A percentile compares a stretch with the other conserved stretches of the same genome.
These are phyloP conservation scores for Sedum album DNA, from an alignment of 164 flowering plant species.

Conservation along the genomic window DNA sequence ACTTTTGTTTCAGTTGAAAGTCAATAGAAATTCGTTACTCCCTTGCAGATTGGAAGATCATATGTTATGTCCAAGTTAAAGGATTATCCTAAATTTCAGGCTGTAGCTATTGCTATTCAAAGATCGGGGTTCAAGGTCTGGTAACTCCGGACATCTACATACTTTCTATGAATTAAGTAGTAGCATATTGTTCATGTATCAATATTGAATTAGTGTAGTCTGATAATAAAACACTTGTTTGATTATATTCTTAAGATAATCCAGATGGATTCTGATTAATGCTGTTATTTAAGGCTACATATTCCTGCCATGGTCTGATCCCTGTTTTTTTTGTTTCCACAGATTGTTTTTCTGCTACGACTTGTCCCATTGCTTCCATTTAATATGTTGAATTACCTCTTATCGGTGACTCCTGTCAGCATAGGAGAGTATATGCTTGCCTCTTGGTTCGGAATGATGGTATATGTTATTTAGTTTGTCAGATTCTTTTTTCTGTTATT, in stretches of 20 bases:
- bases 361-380: constrained; percentile 96
- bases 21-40: neutral
- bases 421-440: constrained; percentile 81
- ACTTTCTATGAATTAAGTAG: neutral
- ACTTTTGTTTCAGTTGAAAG: neutral
- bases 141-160: neutral
- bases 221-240: neutral
- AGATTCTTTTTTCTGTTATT: neutral
- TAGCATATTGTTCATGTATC: neutral
- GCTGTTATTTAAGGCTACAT: neutral
- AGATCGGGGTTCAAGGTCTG: constrained; percentile 28
- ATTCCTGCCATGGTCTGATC: neutral
- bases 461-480: constrained; percentile 18
- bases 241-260: neutral
- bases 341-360: constrained; percentile 91
- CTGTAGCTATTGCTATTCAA: constrained; percentile 24
- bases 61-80: constrained; percentile 27
- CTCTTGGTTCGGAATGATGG: constrained; percentile 99
- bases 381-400: constrained; percentile 89
- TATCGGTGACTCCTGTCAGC: constrained; percentile 86
- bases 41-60: constrained; percentile 27
- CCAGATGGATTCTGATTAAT: neutral
- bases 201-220: neutral
- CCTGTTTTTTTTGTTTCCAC: constrained; percentile 13
- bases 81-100: constrained; percentile 27